Conservation (phyloP, 306 rosid genomes). For the Vicia sativa region DNA sequence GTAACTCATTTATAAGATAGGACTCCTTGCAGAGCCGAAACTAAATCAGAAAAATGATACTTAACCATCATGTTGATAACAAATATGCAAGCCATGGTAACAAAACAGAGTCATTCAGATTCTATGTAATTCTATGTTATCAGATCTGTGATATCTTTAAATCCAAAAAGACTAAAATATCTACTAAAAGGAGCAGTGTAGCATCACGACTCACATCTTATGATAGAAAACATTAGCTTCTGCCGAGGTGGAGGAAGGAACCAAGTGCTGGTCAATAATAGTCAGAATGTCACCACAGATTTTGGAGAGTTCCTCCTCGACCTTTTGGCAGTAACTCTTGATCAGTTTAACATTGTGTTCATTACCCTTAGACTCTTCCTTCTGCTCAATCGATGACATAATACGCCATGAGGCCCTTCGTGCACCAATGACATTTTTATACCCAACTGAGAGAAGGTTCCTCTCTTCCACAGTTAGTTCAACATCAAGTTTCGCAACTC, state of each 20-base stretch:
- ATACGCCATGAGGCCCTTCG: constrained; percentile 98
- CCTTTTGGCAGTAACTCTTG: constrained; percentile 87
- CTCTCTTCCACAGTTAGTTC: constrained; percentile 98
- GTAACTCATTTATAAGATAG: constrained; percentile 30
- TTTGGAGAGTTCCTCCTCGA: constrained; percentile 93
- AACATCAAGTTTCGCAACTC: constrained; percentile 83
- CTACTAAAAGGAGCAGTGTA: background rate
- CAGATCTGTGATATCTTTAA: background rate
- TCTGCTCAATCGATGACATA: constrained; percentile 98
- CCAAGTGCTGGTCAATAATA: constrained; percentile 77
- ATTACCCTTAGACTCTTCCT: constrained; percentile 93
- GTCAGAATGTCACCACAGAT: constrained; percentile 84
- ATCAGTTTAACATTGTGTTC: constrained; percentile 87
- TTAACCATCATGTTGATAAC: constrained; percentile 1
- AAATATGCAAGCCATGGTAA: background rate
- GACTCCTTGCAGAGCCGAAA: background rate
- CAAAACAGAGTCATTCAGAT: constrained; percentile 6
- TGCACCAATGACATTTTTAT: constrained; percentile 96
- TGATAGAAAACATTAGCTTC: constrained; percentile 95
- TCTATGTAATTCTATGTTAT: constrained; percentile 20
- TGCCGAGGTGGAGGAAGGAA: constrained; percentile 81
- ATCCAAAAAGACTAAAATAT: background rate
- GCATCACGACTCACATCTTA: constrained; percentile 77
- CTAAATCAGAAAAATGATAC: background rate
- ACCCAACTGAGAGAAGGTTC: constrained; percentile 97